Evolutionary conservation across 2,329 filamentous ascomycete genomes (phyloP), one percentile per base, ranked within the genome.

Genomic region (Calonectria henricotiae): DNA sequence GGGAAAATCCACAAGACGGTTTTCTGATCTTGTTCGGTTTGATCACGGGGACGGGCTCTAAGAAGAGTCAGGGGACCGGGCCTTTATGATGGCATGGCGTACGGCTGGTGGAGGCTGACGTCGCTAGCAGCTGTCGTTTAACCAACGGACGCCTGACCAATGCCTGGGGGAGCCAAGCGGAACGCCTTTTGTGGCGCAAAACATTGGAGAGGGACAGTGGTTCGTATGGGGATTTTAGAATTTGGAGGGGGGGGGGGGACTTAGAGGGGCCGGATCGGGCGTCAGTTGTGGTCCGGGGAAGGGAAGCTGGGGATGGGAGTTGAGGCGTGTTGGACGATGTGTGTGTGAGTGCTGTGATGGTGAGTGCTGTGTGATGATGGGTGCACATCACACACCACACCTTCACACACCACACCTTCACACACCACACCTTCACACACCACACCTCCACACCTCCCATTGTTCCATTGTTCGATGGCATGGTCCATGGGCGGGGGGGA

Each of bases 131-230:
- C 51, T 58, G 51, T 35, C 51, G 55, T 61, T 47, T 23, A 64
- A 51, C 46, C 35, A 51, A 51, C 62, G 43, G 44, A 49, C 46
- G 20, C 12, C 32, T 13, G 46, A 23, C 62, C 47, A 65, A 55
- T 65, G 47, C 35, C n/a, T 13, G 51, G 20, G 51, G 15, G 46
- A 20, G 9, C 27, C 5, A 23, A 35, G 49, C 27, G 37, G 32
- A 65, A 65, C 49, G 63, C 49, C 49, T 65, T 43, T 46, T 44
- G 63, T 65, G 63, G 63, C 63, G 63, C 30, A 9, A 65, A 60
- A 54, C 63, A 58, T n/a, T 37, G 9, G 51, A 39, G n/a, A n/a
- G 51, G 51, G 13, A 30, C 27, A 30, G 27, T 30, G 27, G 27
- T 7, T 4, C 11, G 51, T 23, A 58, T 39, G 51, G 35, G 51